Conservation (phyloP, 768 basidiomycete species). For the Leccinum incarnatum region DNA sequence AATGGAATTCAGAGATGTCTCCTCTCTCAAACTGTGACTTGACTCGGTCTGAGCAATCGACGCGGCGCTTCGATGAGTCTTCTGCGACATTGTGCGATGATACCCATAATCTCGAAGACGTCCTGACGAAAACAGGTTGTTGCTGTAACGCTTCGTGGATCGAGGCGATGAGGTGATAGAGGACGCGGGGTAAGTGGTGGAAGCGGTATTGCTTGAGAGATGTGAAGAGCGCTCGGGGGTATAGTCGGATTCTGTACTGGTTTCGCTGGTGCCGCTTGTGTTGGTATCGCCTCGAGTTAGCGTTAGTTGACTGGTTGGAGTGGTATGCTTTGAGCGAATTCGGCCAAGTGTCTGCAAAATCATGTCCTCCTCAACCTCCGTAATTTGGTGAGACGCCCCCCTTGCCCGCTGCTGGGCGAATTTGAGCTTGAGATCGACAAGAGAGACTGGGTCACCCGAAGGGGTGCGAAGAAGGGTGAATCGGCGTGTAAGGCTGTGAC, state of each 20-base stretch:
- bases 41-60: constrained; percentile 49
- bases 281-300: constrained; percentile 15
- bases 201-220: constrained; percentile 36
- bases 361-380: constrained; percentile 85
- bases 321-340: constrained; percentile 39
- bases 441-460: constrained; percentile 59
- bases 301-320: constrained; percentile 18
- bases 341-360: constrained; percentile 68
- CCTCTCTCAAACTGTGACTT: constrained; percentile 45
- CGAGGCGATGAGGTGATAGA: constrained; percentile 41
- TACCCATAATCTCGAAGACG: constrained; percentile 73
- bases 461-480: constrained; percentile 76
- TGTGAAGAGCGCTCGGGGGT: constrained; percentile 34
- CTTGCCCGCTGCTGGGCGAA: constrained; percentile 75
- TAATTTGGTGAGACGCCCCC: constrained; percentile 64
- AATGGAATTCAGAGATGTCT: constrained; percentile 41
- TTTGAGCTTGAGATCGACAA: constrained; percentile 62
- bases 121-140: constrained; percentile 84
- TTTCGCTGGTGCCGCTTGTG: constrained; percentile 14
- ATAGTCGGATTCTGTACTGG: constrained; percentile 30
- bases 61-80: constrained; percentile 36
- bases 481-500: constrained; percentile 69
- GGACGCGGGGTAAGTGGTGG: constrained; percentile 39
- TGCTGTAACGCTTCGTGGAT: constrained; percentile 73
- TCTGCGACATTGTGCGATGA: constrained; percentile 53